Percentiles rank a stretch among this genome's conserved stretches.
These are phyloP conservation scores for Blastobotrys arbuscula DNA, from an alignment of 1,139 yeast species.

Conservation along the genomic window DNA sequence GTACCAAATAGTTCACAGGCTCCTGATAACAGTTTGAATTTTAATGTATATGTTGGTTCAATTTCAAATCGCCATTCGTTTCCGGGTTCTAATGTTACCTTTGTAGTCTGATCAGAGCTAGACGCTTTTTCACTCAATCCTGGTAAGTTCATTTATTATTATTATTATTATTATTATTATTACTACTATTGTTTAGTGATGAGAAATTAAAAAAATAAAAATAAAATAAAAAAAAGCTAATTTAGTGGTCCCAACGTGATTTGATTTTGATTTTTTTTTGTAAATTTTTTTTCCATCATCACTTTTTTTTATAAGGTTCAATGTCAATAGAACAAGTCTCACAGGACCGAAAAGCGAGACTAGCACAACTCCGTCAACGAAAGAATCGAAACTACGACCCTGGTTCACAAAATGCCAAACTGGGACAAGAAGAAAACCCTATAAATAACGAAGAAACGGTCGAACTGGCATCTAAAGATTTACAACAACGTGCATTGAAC, in stretches of 20 bases:
- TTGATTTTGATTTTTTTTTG: too few relatives aligned
- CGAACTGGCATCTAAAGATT: slow-evolving; percentile 34
- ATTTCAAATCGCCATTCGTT: slow-evolving; percentile 83
- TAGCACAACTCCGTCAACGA: slow-evolving; percentile 33
- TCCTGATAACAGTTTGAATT: slow-evolving; percentile 52
- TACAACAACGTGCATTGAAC: slow-evolving; percentile 30
- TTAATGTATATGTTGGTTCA: slow-evolving; percentile 44
- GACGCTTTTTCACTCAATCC: neutral
- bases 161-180: neutral
- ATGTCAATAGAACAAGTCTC: slow-evolving; percentile 38
- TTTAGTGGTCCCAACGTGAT: too few relatives aligned
- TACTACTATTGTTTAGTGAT: neutral
- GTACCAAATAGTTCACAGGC: slow-evolving; percentile 90
- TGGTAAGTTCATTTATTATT: slow-evolving; percentile 1
- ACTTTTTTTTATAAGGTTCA: slow-evolving; percentile 9
- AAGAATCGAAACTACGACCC: slow-evolving; percentile 34
- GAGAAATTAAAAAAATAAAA: neutral
- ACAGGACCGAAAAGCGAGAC: slow-evolving; percentile 36
- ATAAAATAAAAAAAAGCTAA: neutral
- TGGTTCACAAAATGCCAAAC: slow-evolving; percentile 30
- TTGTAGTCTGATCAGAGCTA: neutral
- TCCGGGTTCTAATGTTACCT: slow-evolving; percentile 16
- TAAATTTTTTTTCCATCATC: neutral
- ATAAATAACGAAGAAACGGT: slow-evolving; percentile 31
- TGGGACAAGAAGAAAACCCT: slow-evolving; percentile 36